phyloP scores from a whole-genome alignment of 2,329 filamentous ascomycete genomes.

The Tolypocladium ovalisporum region DNA sequence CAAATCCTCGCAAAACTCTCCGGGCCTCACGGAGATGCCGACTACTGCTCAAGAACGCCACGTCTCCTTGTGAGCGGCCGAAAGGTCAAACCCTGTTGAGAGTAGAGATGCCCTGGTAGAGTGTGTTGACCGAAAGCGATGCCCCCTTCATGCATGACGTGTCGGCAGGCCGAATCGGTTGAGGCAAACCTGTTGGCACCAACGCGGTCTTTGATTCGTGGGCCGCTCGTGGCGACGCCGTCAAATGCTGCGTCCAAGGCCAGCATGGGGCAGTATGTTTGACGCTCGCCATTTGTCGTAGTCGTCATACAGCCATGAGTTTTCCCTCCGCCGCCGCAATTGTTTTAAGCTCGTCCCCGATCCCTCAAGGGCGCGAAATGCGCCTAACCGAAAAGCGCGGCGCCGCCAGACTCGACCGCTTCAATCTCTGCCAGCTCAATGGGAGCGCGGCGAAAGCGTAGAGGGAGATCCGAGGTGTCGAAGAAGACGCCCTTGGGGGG shows the following conservation, averaged over 20 bases:
- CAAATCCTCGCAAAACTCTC: background rate
- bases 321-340: background rate
- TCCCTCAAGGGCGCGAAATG: background rate
- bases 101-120: background rate
- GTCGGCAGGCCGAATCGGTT: background rate
- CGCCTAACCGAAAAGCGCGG: slow-evolving; percentile 39
- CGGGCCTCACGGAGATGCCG: background rate
- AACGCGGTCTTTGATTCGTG: background rate
- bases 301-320: background rate
- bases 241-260: background rate
- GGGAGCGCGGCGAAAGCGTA: slow-evolving; percentile 65
- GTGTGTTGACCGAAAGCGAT: background rate
- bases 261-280: background rate
- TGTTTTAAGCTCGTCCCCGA: background rate
- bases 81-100: background rate
- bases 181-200: background rate
- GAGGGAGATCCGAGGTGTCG: slow-evolving; percentile 78
- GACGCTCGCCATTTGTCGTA: background rate
- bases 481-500: slow-evolving; percentile 69
- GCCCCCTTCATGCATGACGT: background rate
- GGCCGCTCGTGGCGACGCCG: background rate
- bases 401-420: slow-evolving; percentile 87
- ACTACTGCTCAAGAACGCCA: background rate
- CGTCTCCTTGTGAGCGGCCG: background rate
- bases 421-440: slow-evolving; percentile 83